Base-by-base conservation (phyloP, 371 early-diverging fungal species). In the Mucor plumbeus region DNA sequence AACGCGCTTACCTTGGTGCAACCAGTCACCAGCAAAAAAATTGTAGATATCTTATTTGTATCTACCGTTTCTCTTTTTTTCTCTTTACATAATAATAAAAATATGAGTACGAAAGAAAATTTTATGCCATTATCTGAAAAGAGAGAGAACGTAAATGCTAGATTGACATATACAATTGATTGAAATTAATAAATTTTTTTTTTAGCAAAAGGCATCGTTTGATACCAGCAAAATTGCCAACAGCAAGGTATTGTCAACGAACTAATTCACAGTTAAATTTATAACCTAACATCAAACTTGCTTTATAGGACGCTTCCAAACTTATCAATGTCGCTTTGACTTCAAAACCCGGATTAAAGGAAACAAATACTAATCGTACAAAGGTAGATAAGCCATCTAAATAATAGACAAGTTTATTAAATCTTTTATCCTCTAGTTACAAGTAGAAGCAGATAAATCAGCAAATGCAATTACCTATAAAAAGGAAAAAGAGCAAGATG, bases 21-120 rank as follows among this genome's bases (percentile, higher is more conserved):
- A 50, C 50, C 50, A 50, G 50, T 50, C 50, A 50, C 50, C 50
- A 50, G 50, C 21, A 50, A 26, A 48, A 47, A 21, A 17, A 7
- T 17, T 48, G 48, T 19, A 19, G 15, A 15, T 43, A 26, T 43
- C n/a, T 43, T n/a, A 43, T 48, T 48, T 48, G 19, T 48, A 48
- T 48, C 48, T 19, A 17, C 21, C 43, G 5, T 14, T 13, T 26
- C 13, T 50, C 17, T 26, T 26, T 26, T 26, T 26, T 11, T 10
- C 17, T 4, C 9, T 48, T 6, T 11, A 21, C 4, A 3, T 1
- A 50, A 26, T 5, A 50, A 50, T 11, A 21, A 21, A 44, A 44
- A 6, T 21, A 50, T 50, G 50, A 50, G 50, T 26, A 50, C 26
- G 11, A 50, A 50, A 11, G 50, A 50, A 50, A 50, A 50, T 26